phyloP scores from a whole-genome alignment of 768 basidiomycete genomes.

The Lactarius vividus region DNA sequence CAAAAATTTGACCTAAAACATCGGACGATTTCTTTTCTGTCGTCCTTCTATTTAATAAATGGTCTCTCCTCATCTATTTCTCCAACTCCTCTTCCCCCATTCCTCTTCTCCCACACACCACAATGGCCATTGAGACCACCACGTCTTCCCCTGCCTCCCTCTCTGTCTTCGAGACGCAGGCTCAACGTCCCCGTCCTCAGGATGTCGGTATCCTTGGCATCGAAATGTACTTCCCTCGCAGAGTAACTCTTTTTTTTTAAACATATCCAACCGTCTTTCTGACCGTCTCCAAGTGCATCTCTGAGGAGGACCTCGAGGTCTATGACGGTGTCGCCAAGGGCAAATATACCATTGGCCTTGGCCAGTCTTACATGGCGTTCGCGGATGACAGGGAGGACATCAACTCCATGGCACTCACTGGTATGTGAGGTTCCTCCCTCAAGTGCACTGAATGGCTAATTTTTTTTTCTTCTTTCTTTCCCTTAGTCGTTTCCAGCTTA shows the following conservation, averaged over 20 bases:
- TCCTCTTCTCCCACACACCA: background rate
- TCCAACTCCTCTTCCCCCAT: background rate
- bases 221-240: constrained; percentile 29
- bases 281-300: constrained; percentile 68
- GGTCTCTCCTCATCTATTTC: background rate
- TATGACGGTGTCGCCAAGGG: constrained; percentile 49
- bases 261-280: background rate
- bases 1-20: constrained; percentile 25
- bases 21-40: constrained; percentile 24
- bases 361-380: constrained; percentile 98
- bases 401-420: constrained; percentile 95
- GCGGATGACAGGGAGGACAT: constrained; percentile 99
- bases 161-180: constrained; percentile 26
- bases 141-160: constrained; percentile 12
- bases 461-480: background rate
- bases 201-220: constrained; percentile 30
- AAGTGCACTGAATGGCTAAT: constrained; percentile 16
- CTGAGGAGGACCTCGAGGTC: constrained; percentile 74
- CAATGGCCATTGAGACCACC: constrained; percentile 28
- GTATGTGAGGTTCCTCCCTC: constrained; percentile 43
- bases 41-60: constrained; percentile 19
- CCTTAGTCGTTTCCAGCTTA: constrained; percentile 78
- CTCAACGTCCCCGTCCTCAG: constrained; percentile 26
- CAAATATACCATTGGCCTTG: constrained; percentile 99
- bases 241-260: background rate